Percentiles rank a stretch among this genome's conserved stretches.
phyloP scores from a whole-genome alignment of 2,329 filamentous ascomycete genomes.

The Alternaria sp. region DNA sequence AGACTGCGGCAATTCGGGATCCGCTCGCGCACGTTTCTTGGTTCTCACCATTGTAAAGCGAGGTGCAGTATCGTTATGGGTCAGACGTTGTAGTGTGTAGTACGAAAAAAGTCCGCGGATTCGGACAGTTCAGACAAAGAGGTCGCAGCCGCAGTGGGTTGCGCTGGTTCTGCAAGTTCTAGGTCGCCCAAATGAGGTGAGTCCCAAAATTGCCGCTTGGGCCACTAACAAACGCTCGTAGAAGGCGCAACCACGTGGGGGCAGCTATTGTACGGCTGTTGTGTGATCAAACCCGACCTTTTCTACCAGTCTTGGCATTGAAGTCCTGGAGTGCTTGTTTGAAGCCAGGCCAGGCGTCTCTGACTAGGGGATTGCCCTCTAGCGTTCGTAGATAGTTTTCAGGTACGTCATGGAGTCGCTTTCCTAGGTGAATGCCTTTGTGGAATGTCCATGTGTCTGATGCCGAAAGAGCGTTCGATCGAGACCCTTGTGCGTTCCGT shows the following conservation, averaged over 20 bases:
- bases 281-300: slow-evolving; percentile 7
- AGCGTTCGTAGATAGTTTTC: slow-evolving; percentile 28
- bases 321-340: slow-evolving; percentile 25
- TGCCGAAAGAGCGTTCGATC: not conserved
- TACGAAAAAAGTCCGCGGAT: not conserved
- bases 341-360: slow-evolving; percentile 27
- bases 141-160: not conserved
- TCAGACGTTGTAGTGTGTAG: not conserved
- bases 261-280: not conserved
- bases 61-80: not conserved
- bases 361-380: slow-evolving; percentile 22
- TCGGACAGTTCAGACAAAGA: not conserved
- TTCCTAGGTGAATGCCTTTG: slow-evolving; percentile 14
- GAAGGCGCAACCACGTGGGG: not conserved
- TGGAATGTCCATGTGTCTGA: slow-evolving; percentile 9
- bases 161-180: not conserved
- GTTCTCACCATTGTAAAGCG: not conserved
- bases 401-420: slow-evolving; percentile 22
- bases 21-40: not conserved
- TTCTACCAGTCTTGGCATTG: slow-evolving; percentile 27
- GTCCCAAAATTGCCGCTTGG: not conserved
- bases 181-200: not conserved
- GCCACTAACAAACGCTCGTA: not conserved
- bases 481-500: not conserved
- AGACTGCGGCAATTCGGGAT: not conserved